phyloP scores from a whole-genome alignment of 768 basidiomycete species.

The Podaxis sp. region DNA sequence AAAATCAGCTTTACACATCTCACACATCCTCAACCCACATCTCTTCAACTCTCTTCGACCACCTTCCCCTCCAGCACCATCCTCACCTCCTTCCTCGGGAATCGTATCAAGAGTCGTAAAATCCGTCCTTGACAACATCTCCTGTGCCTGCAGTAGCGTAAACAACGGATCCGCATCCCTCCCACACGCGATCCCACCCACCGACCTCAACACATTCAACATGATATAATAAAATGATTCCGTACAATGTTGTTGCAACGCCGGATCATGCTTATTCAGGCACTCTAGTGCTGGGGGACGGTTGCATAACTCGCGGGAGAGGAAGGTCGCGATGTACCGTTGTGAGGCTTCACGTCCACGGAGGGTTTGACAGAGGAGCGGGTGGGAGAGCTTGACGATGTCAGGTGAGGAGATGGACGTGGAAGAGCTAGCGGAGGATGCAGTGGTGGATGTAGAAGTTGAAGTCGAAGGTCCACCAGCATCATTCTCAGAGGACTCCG shows the following conservation, averaged over 20 bases:
- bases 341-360: constrained; percentile 67
- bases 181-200: constrained; percentile 69
- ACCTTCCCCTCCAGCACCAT: constrained; percentile 24
- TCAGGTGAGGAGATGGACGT: constrained; percentile 1
- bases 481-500: not conserved
- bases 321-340: constrained; percentile 58
- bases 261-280: constrained; percentile 34
- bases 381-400: constrained; percentile 31
- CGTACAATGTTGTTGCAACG: constrained; percentile 40
- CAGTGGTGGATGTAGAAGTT: constrained; percentile 18
- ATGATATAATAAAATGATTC: constrained; percentile 78
- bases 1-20: constrained; percentile 43
- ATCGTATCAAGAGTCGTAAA: constrained; percentile 65
- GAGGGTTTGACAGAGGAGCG: constrained; percentile 42
- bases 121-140: constrained; percentile 71
- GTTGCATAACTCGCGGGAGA: constrained; percentile 50
- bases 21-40: constrained; percentile 34
- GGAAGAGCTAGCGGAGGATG: constrained; percentile 17
- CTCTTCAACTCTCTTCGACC: constrained; percentile 22
- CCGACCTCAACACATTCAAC: constrained; percentile 67
- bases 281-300: constrained; percentile 51
- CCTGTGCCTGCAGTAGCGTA: constrained; percentile 63
- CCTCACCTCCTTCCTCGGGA: not conserved
- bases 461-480: constrained; percentile 13
- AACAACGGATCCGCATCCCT: constrained; percentile 74